Evolutionary conservation across 495 filamentous ascomycete genomes (phyloP).

Genomic region (Neurospora cerealis): DNA sequence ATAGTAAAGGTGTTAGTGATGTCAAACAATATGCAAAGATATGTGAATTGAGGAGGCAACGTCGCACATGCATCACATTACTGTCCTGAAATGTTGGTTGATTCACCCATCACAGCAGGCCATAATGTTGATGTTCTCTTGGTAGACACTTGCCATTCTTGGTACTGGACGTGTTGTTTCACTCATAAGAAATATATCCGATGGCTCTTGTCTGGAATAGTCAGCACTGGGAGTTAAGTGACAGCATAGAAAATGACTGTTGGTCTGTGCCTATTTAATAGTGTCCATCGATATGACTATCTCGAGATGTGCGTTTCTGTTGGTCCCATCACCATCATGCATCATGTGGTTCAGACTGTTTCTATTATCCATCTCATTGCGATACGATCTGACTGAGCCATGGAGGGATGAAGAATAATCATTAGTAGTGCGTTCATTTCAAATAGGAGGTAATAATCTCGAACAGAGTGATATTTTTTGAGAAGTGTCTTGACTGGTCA

Average conservation of each 20-base stretch:
- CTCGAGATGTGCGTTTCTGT: not conserved
- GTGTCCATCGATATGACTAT: not conserved
- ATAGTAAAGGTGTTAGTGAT: not conserved
- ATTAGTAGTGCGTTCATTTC: too few species aligned
- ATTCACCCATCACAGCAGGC: not conserved
- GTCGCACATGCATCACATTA: not conserved
- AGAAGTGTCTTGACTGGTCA: not conserved
- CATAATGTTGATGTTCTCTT: not conserved
- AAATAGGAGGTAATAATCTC: not conserved
- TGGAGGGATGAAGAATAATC: not conserved
- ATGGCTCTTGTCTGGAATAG: not conserved
- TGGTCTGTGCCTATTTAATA: not conserved
- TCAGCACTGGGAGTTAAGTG: not conserved
- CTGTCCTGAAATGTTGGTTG: not conserved
- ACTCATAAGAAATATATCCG: not conserved
- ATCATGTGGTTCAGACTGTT: not conserved
- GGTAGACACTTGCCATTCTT: not conserved
- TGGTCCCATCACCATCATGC: not conserved
- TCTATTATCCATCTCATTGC: not conserved
- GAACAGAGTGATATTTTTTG: not conserved
- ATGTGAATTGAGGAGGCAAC: not conserved
- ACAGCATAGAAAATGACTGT: not conserved
- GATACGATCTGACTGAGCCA: not conserved
- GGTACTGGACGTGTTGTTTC: not conserved
- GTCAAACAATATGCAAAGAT: not conserved